Evolutionary conservation across 352 stramenopile genomes (phyloP).

Genomic region (Phytophthora pluvialis): DNA sequence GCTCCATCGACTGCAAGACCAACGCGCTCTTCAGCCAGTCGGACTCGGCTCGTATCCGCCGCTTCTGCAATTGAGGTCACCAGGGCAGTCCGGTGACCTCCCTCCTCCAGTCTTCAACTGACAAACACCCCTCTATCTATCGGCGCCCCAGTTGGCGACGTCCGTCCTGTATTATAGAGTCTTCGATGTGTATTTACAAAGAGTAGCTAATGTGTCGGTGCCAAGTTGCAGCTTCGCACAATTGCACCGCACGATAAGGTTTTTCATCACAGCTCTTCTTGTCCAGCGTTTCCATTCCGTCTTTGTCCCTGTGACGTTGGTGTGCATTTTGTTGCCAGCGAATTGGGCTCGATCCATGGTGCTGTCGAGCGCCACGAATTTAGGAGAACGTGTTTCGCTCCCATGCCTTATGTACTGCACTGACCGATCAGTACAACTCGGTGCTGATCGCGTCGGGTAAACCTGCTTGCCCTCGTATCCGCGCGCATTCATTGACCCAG

Average conservation of each 20-base stretch:
- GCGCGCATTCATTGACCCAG: conserved; percentile 9
- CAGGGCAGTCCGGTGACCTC: background rate
- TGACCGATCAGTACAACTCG: conserved; percentile 12
- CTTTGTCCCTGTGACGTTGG: background rate
- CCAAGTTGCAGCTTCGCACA: conserved; percentile 21
- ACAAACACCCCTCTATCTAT: conserved; percentile 42
- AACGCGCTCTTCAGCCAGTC: conserved; percentile 77
- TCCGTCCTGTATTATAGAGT: conserved; percentile 44
- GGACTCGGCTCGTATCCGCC: conserved; percentile 68
- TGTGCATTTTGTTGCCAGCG: background rate
- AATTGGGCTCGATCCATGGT: background rate
- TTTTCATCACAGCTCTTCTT: conserved; percentile 23
- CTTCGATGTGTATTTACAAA: conserved; percentile 40
- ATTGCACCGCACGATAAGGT: conserved; percentile 39
- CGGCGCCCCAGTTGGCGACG: conserved; percentile 15
- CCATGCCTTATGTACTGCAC: background rate
- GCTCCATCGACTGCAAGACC: conserved; percentile 89
- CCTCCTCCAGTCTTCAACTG: conserved; percentile 1
- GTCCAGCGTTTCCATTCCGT: conserved; percentile 4
- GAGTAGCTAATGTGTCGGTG: conserved; percentile 34
- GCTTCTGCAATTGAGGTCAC: conserved; percentile 51
- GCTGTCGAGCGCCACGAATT: conserved; percentile 3
- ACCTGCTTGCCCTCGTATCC: conserved; percentile 1
- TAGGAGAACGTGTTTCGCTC: conserved; percentile 5
- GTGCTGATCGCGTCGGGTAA: conserved; percentile 20